phyloP scores from a whole-genome alignment of 169 alveolate species.

The Perkinsus marinus region DNA sequence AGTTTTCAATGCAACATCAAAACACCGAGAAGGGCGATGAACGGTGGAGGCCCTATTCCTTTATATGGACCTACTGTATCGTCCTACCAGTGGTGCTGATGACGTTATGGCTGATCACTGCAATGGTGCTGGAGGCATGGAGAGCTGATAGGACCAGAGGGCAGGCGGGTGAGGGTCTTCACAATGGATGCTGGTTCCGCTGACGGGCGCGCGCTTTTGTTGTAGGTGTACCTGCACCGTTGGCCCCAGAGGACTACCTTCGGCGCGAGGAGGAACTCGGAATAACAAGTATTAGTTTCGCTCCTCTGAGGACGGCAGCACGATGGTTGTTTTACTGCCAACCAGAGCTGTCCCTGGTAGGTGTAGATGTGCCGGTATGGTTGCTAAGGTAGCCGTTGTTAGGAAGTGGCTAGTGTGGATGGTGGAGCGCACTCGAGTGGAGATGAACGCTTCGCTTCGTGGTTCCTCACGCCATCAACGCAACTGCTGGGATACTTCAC shows the following conservation, averaged over 20 bases:
- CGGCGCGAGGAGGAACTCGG: neutral
- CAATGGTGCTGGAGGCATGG: neutral
- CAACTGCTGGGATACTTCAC: neutral
- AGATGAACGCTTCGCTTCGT: neutral
- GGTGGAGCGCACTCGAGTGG: neutral
- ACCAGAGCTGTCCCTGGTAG: neutral
- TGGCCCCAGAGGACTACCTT: neutral
- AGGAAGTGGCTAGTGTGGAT: neutral
- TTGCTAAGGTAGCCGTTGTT: neutral
- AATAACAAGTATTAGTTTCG: neutral
- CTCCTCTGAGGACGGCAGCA: neutral
- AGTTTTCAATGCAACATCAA: neutral
- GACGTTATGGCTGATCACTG: neutral
- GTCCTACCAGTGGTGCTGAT: neutral
- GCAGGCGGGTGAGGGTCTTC: neutral
- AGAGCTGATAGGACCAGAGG: neutral
- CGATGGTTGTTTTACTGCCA: neutral
- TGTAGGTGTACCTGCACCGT: neutral
- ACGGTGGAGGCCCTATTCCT: neutral
- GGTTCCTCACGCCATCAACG: neutral
- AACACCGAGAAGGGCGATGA: neutral
- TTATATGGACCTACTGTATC: neutral
- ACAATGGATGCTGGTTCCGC: neutral
- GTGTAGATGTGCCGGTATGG: neutral
- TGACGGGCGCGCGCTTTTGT: neutral